A percentile compares a stretch with the other conserved stretches of the same genome.
phyloP scores from a whole-genome alignment of 2,329 filamentous ascomycete species.

The Dothideomycetes sp. region DNA sequence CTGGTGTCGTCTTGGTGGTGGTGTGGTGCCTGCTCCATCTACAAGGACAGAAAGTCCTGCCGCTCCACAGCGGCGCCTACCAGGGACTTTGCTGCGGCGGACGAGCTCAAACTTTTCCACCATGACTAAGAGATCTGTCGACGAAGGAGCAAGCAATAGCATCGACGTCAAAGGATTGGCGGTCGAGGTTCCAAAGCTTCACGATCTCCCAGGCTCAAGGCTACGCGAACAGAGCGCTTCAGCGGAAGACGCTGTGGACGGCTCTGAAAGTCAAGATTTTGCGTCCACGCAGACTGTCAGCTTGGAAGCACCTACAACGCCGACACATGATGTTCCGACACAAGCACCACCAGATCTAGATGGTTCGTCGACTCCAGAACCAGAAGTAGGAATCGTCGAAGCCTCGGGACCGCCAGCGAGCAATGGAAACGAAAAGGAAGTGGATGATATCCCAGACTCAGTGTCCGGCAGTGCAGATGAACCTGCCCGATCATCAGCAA shows the following conservation, averaged over 20 bases:
- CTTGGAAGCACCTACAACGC: not conserved
- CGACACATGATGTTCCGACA: not conserved
- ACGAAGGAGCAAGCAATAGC: not conserved
- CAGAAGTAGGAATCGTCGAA: not conserved
- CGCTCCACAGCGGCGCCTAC: not conserved
- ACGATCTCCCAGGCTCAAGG: conserved; percentile 1
- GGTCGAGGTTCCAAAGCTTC: conserved; percentile 2
- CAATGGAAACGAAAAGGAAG: no score
- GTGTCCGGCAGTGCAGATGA: no score
- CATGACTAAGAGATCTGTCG: conserved; percentile 1
- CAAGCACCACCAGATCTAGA: not conserved
- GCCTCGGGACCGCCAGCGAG: not conserved
- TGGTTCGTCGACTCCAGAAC: not conserved
- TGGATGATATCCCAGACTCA: no score
- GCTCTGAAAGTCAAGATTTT: conserved; percentile 6
- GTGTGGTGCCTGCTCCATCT: conserved; percentile 55
- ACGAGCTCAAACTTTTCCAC: conserved; percentile 4
- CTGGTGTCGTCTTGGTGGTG: conserved; percentile 85
- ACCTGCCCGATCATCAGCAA: not conserved
- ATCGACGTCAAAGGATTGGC: not conserved
- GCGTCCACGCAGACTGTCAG: conserved; percentile 1
- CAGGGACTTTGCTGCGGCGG: not conserved
- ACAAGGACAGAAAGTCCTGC: conserved; percentile 1
- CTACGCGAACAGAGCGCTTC: not conserved
- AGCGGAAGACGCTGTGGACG: not conserved